Base-by-base conservation (phyloP, 108 stramenopile genomes). In the Fragilaria crotonensis region DNA sequence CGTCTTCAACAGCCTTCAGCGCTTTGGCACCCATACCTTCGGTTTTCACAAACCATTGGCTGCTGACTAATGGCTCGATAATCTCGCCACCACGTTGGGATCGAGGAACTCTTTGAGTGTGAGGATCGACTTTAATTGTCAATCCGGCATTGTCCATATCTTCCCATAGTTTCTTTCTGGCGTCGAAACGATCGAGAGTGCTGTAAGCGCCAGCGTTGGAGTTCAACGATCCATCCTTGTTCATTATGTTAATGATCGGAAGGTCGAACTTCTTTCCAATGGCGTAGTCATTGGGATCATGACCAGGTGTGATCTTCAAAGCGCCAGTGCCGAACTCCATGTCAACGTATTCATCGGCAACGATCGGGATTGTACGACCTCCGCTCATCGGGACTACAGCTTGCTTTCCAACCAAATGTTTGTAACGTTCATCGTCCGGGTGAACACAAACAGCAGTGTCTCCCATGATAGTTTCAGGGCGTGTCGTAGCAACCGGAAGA, bases 71-170 rank as follows among this genome's bases (percentile, higher is more conserved):
- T 5, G 98, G 98, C 65, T 99, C 98, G 59, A 99, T 95, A n/a
- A 99, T 70, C 60, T 99, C 98, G n/a, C 98, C 98, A 46, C 97
- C 96, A 29, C 98, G 82, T 59, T 96, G 95, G 25, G 95, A 96
- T 52, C 95, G 68, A 0, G 98, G 96, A 30, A 99, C 92, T 25
- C 96, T 79, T 71, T 97, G 96, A 33, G 60, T 75, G 67, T 96
- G 87, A 25, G 91, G 81, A 31, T 89, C 79, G 18, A 69, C 76
- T 69, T 94, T 93, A 64, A 97, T 81, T 2, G 75, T 79, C 33
- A 97, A 69, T 3, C 75, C 83, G 51, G 59, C 79, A 14, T 60
- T 55, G 47, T 87, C 92, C 92, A 97, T 96, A 70, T 96, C 93
- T 14, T 67, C 64, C 96, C 96, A 97, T 44, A 96, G 62, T 56